Evolutionary conservation across 2,329 filamentous ascomycete species (phyloP), one percentile per base, ranked within the genome.

Genomic region (Parastagonospora nodorum): DNA sequence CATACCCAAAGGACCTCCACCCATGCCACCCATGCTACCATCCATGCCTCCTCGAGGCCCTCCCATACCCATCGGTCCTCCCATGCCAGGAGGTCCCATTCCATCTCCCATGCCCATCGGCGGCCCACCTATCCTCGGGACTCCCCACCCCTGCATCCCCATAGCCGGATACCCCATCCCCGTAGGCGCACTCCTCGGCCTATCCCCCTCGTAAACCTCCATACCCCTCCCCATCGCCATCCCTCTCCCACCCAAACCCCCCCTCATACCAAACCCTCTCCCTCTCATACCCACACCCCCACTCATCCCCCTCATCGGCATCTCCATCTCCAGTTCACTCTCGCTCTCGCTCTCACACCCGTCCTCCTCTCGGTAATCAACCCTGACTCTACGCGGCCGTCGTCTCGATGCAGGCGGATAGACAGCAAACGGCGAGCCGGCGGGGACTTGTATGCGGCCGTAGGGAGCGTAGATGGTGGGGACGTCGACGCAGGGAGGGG

Each of bases 401-500:
- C 30, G 3, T n/a, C 30, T 10, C 30, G 30, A 4, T 4, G 10
- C 3, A 1, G 40, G 30, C 7, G 43, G 46, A 42, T 50, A 31
- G 3, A 48, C 35, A 9, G 11, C 19, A 16, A 48, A 44, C 0
- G 36, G 37, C 7, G 53, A 37, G 24, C 38, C 5, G 9, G 57
- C 45, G 2, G 66, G 63, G 19, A 69, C 56, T 16, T 66, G 33
- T 32, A 67, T 46, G 38, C 52, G 57, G 30, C 57, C 61, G 24
- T 45, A 38, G 1, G 59, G 57, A 7, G 62, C 63, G 24, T 45
- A 38, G 1, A 58, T 55, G 8, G 62, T 62, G 27, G 45, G 42
- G 49, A 69, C 52, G 40, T 61, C 45, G 42, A 69, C 48, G 15
- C 68, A 60, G 1, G 65, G 63, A 2, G 61, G 59, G 4, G 63